phyloP scores from a whole-genome alignment of 108 stramenopile species.

The Parmales sp. region DNA sequence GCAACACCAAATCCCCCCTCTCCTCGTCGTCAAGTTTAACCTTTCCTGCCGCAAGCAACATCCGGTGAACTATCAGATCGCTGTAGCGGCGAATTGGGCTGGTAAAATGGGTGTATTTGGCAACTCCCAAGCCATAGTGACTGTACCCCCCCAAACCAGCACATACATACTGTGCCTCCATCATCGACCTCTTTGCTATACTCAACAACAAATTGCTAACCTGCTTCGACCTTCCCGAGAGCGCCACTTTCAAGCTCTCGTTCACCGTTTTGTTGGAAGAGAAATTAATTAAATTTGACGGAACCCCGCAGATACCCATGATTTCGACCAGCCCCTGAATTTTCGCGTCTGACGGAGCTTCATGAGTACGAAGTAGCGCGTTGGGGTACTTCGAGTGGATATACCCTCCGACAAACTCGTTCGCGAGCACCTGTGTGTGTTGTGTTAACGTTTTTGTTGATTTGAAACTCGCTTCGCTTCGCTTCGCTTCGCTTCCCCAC shows the following conservation, averaged over 20 bases:
- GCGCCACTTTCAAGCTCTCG: conserved; percentile 88
- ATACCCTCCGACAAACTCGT: no score
- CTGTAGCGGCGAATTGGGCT: conserved; percentile 98
- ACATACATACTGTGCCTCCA: conserved; percentile 96
- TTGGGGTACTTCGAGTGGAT: no score
- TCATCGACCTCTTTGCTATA: conserved; percentile 25
- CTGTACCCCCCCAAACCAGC: conserved; percentile 48
- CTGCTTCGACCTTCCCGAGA: conserved; percentile 74
- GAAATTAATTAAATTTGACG: conserved; percentile 65
- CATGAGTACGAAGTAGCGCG: no score
- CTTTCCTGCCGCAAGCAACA: conserved; percentile 94
- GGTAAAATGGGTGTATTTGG: conserved; percentile 98
- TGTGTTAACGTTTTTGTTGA: no score
- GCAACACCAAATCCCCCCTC: no score
- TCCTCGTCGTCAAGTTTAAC: no score
- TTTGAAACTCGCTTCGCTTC: no score
- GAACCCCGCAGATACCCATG: conserved; percentile 69
- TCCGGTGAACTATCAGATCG: conserved; percentile 95
- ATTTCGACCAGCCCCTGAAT: conserved; percentile 76
- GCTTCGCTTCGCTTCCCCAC: no score
- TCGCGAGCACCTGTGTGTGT: no score
- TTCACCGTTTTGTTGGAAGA: conserved; percentile 84
- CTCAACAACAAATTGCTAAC: neutral
- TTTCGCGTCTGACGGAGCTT: no score
- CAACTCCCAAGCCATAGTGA: conserved; percentile 98